Evolutionary conservation across 2,329 filamentous ascomycete species (phyloP).

Genomic region (Orbilia brochopaga): DNA sequence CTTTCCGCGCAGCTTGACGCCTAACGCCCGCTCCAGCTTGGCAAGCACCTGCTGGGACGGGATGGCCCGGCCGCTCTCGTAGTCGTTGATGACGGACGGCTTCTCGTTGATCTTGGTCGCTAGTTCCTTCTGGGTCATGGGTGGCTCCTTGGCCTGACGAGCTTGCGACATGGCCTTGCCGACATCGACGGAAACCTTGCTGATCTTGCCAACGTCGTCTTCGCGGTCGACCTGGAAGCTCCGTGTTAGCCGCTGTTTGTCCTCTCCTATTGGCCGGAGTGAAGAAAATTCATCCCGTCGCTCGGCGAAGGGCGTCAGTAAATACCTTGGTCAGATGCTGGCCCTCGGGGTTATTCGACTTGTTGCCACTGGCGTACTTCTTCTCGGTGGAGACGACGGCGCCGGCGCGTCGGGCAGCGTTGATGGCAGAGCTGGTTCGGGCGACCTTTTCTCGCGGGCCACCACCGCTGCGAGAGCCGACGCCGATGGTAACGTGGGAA

Average conservation of each 20-base stretch:
- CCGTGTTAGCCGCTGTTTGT: constrained; percentile 15
- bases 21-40: constrained; percentile 81
- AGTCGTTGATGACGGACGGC: constrained; percentile 76
- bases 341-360: constrained; percentile 70
- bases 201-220: constrained; percentile 97
- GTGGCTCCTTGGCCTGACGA: constrained; percentile 81
- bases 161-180: constrained; percentile 81
- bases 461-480: constrained; percentile 74
- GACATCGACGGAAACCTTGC: constrained; percentile 81
- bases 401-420: constrained; percentile 84
- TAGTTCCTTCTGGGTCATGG: constrained; percentile 90
- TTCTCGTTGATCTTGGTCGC: constrained; percentile 91
- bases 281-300: constrained; percentile 1
- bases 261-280: not conserved
- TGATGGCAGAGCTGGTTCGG: constrained; percentile 78
- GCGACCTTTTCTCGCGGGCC: constrained; percentile 82
- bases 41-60: constrained; percentile 84
- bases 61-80: constrained; percentile 78
- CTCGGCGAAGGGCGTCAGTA: not conserved
- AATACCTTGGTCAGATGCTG: constrained; percentile 75
- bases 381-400: constrained; percentile 84
- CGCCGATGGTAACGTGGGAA: constrained; percentile 87
- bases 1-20: constrained; percentile 81
- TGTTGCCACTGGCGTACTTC: constrained; percentile 64
- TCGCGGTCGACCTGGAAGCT: constrained; percentile 83